Evolutionary conservation across 108 stramenopile species (phyloP).

Genomic region (Cyclotella sp.): DNA sequence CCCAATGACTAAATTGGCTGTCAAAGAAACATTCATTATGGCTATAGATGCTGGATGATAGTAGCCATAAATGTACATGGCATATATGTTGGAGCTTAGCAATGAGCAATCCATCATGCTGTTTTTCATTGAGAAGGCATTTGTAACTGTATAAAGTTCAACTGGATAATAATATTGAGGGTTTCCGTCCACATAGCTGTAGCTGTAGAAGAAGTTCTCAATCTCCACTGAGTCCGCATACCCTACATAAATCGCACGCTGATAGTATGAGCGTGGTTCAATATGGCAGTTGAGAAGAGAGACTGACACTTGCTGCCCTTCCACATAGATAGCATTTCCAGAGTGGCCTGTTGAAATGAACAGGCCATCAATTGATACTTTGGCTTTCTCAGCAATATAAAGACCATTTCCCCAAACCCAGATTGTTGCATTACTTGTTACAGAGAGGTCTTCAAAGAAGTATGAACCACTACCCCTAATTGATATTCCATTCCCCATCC

Average conservation of each 20-base stretch:
- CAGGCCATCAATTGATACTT: conserved; percentile 9
- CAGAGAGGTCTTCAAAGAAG: conserved; percentile 11
- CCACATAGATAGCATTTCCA: conserved; percentile 10
- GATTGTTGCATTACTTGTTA: conserved; percentile 1
- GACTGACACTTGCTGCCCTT: not conserved
- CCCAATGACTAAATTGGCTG: not conserved
- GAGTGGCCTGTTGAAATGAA: conserved; percentile 18
- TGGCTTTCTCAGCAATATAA: not conserved
- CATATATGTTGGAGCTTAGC: not conserved
- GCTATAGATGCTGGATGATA: not conserved
- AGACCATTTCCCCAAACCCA: not conserved
- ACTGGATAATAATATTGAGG: not conserved
- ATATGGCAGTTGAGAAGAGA: conserved; percentile 4
- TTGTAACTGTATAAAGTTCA: not conserved
- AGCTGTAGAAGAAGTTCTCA: conserved; percentile 5
- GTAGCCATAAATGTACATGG: not conserved
- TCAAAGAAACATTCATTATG: conserved; percentile 1
- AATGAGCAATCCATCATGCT: conserved; percentile 5
- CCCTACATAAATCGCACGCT: not conserved
- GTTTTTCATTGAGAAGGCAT: not conserved
- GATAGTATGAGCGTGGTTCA: not conserved
- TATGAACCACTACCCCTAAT: conserved; percentile 18
- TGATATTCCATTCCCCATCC: conserved; percentile 12
- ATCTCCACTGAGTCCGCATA: not conserved
- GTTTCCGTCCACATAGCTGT: not conserved